A percentile compares a stretch with the other conserved stretches of the same genome.
Conservation (phyloP, 2,329 filamentous ascomycete genomes). For the Verticillium nonalfalfae region DNA sequence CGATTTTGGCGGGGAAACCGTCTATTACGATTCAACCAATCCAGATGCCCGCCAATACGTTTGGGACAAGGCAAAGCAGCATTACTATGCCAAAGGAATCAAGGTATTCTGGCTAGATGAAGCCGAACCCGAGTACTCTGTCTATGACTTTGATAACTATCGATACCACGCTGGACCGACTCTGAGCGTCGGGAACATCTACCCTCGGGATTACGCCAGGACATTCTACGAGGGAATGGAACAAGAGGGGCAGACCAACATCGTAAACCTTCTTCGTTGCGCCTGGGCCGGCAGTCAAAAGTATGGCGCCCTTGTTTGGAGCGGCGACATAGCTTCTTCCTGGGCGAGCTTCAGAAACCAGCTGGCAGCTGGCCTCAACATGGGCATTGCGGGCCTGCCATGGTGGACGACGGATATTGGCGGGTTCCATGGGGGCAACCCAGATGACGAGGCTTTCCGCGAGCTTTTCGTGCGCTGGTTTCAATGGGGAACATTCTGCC, state of each 20-base stretch:
- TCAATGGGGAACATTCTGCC: constrained; percentile 62
- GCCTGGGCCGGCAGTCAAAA: constrained; percentile 52
- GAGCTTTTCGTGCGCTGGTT: constrained; percentile 64
- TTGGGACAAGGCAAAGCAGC: constrained; percentile 51
- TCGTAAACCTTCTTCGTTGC: constrained; percentile 48
- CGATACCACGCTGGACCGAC: constrained; percentile 44
- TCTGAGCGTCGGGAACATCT: constrained; percentile 49
- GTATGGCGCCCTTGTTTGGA: constrained; percentile 61
- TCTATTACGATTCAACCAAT: constrained; percentile 60
- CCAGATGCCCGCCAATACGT: constrained; percentile 50
- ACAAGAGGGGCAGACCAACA: constrained; percentile 43
- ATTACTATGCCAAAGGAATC: constrained; percentile 58
- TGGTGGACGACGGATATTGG: constrained; percentile 70
- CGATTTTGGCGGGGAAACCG: constrained; percentile 51
- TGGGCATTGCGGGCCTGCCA: constrained; percentile 56
- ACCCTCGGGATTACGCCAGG: constrained; percentile 49
- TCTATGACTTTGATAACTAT: constrained; percentile 63
- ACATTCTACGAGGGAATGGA: constrained; percentile 54
- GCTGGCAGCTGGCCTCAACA: constrained; percentile 57
- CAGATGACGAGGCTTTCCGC: constrained; percentile 46
- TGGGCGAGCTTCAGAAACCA: constrained; percentile 56
- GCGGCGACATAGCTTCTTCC: constrained; percentile 58
- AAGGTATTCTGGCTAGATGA: constrained; percentile 64
- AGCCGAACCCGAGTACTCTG: constrained; percentile 59
- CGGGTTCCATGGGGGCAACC: constrained; percentile 61